These are phyloP conservation scores for Coix lacrymajobi DNA, from an alignment of 176 grass and related monocot species.

Conservation along the genomic window DNA sequence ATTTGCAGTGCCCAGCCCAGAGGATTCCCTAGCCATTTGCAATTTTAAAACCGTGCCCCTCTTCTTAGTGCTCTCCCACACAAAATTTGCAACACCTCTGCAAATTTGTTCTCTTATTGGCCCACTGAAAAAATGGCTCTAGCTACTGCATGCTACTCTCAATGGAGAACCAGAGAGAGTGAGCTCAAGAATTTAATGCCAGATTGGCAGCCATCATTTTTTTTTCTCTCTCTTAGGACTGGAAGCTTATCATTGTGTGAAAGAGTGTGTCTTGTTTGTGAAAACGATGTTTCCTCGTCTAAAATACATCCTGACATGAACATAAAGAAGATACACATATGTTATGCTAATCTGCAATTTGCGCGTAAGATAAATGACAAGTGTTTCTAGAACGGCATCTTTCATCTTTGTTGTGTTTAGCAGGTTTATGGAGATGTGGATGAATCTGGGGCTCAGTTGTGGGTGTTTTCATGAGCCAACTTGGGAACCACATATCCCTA, in stretches of 20 bases:
- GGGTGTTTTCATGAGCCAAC: slow-evolving; percentile 3
- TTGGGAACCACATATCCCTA: slow-evolving; percentile 2
- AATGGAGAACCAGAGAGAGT: background rate
- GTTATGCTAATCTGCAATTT: slow-evolving; percentile 1
- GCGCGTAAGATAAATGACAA: background rate
- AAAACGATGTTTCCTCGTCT: slow-evolving; percentile 39
- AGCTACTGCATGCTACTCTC: background rate
- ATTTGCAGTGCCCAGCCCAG: slow-evolving; percentile 18
- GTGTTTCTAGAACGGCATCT: slow-evolving; percentile 13
- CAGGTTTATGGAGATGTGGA: slow-evolving; percentile 4
- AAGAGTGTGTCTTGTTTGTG: background rate
- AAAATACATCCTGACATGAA: slow-evolving; percentile 34
- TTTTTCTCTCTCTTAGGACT: background rate
- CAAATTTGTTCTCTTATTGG: background rate
- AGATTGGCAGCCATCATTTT: background rate
- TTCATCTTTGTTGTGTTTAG: background rate
- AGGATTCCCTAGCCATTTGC: slow-evolving; percentile 21
- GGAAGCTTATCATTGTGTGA: background rate
- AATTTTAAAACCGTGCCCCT: slow-evolving; percentile 7
- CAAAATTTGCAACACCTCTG: slow-evolving; percentile 3
- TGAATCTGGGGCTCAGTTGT: background rate
- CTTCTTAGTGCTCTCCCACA: slow-evolving; percentile 18
- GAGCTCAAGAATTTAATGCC: background rate
- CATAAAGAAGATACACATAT: slow-evolving; percentile 2
- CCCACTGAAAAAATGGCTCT: background rate